phyloP scores from a whole-genome alignment of 2,329 filamentous ascomycete species.

The Aspergillus sp. region DNA sequence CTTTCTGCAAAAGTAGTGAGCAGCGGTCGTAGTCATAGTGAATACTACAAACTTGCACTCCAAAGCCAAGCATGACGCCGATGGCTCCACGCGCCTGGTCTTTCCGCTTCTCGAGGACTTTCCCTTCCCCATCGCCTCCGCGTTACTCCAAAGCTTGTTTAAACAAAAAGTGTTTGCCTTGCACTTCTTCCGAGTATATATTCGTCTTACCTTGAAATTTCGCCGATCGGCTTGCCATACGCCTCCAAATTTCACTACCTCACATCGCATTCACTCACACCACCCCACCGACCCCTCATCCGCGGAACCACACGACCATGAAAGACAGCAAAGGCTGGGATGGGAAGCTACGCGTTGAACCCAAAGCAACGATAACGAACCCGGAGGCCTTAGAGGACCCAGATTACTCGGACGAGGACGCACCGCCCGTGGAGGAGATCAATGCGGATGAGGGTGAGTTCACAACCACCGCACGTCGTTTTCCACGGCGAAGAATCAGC shows the following conservation, averaged over 20 bases:
- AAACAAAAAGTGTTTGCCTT: background rate
- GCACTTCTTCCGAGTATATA: background rate
- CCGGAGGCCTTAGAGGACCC: constrained; percentile 81
- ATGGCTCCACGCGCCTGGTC: background rate
- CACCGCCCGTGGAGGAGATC: constrained; percentile 70
- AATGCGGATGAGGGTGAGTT: constrained; percentile 73
- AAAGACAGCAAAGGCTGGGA: constrained; percentile 48
- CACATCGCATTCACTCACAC: background rate
- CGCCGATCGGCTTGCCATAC: background rate
- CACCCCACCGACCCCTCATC: background rate
- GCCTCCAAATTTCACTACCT: background rate
- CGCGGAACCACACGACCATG: constrained; percentile 24
- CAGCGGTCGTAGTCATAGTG: background rate
- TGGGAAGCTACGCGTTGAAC: constrained; percentile 58
- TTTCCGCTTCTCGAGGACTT: background rate
- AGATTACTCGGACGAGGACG: constrained; percentile 75
- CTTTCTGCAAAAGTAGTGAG: background rate
- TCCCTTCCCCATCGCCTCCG: background rate
- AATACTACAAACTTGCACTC: too few relatives aligned
- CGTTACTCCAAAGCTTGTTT: background rate
- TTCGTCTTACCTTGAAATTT: background rate
- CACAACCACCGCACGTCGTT: background rate
- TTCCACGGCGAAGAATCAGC: background rate
- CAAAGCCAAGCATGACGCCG: background rate
- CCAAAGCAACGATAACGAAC: constrained; percentile 68